A percentile compares a stretch with the other conserved stretches of the same genome.
phyloP scores from a whole-genome alignment of 2,329 filamentous ascomycete species.

The Epichloe sp. region DNA sequence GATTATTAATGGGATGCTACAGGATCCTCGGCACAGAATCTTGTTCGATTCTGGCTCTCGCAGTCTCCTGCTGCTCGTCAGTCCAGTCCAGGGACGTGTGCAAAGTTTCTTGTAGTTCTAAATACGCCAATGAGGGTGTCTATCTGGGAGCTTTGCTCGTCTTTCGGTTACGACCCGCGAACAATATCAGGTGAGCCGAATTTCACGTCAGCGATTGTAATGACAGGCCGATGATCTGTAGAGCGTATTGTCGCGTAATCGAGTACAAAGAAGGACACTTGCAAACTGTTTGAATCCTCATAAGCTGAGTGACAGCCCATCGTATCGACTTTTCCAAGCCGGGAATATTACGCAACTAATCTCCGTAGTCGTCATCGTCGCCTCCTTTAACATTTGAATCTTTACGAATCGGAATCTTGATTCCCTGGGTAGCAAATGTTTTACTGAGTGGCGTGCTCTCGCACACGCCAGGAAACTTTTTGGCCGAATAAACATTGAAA shows the following conservation, averaged over 20 bases:
- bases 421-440: conserved; percentile 83
- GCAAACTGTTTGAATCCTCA: not conserved
- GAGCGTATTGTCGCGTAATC: too few relatives aligned
- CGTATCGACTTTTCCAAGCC: not conserved
- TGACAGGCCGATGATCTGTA: not conserved
- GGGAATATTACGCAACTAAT: conserved; percentile 8
- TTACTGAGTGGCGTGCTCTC: conserved; percentile 87
- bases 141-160: too few relatives aligned
- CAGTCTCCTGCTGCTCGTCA: too few relatives aligned
- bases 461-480: conserved; percentile 98
- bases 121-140: too few relatives aligned
- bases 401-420: conserved; percentile 93
- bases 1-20: too few relatives aligned
- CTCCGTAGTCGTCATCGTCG: conserved; percentile 36
- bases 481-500: conserved; percentile 91
- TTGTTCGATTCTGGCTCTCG: too few relatives aligned
- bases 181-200: too few relatives aligned
- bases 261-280: too few relatives aligned
- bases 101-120: too few relatives aligned
- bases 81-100: too few relatives aligned
- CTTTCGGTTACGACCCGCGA: too few relatives aligned
- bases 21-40: too few relatives aligned
- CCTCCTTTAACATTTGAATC: conserved; percentile 49
- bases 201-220: not conserved
- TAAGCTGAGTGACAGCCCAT: not conserved